Base-by-base conservation (phyloP, 805 yeast genomes). In the Wickerhamiella bombiphila region DNA sequence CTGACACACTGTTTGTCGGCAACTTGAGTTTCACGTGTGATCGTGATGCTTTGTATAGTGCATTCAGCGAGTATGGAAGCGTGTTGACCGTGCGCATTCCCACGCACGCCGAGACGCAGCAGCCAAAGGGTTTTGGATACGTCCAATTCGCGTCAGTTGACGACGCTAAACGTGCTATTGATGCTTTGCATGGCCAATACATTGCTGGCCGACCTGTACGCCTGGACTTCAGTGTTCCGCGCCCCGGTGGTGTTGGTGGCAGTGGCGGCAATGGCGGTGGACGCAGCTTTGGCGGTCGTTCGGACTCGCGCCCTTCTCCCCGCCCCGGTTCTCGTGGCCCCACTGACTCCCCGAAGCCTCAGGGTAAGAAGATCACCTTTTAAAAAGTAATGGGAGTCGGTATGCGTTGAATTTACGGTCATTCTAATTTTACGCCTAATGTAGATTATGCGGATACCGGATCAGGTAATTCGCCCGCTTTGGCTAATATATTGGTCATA, bases 51-150 rank as follows among this genome's bases (percentile, higher is more conserved):
- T 67, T 91, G 50, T 77, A 68, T 60, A 74, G 71, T 51, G 59
- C 74, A 30, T 91, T 91, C 56, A 74, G 78, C 50, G 72, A 71
- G 56, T 70, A 71, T 61, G 97, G 95, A 59, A 69, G 71, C 45
- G 82, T 91, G 44, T 64, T 83, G 39, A 81, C 93, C 45, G 86
- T 85, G 52, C 79, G 98, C 69, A 68, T 91, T 50, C 98, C 98
- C 62, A 88, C 97, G 32, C 93, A 91, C 67, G 96, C 95, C 56
- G 97, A 88, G 63, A 86, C 97, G 48, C 93, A 85, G 62, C 95
- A 88, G 68, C 93, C 94, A 63, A 91, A 91, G 74, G 98, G 98
- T 51, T 91, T 91, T 66, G 98, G 97, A 50, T 91, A 91, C 64
- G 95, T 88, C 41, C 97, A 91, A 67, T 88, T 72, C 58, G 68